These are phyloP conservation scores for Skeletonema costatum DNA, from an alignment of 108 stramenopile species.

Conservation along the genomic window DNA sequence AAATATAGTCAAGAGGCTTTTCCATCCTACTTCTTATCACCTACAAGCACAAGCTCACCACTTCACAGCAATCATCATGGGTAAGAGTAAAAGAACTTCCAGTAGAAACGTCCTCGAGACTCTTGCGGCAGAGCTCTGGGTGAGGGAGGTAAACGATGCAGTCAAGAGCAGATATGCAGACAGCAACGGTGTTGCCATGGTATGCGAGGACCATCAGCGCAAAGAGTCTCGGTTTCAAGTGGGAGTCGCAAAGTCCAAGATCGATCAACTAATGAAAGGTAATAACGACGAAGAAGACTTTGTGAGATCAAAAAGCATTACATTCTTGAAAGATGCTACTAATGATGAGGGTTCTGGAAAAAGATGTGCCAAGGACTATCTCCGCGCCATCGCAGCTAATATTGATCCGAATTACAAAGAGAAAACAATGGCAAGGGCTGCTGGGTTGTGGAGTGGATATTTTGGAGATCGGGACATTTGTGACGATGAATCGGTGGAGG, in stretches of 20 bases:
- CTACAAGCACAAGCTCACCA: not conserved
- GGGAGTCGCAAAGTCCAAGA: not conserved
- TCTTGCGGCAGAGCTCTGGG: not conserved
- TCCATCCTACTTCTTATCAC: not conserved
- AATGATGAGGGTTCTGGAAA: not conserved
- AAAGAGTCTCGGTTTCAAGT: not conserved
- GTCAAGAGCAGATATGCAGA: not conserved
- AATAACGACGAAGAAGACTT: not conserved
- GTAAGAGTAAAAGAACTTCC: not conserved
- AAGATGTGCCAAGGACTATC: not conserved
- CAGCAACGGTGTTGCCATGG: not conserved
- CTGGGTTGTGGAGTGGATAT: not conserved
- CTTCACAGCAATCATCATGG: not conserved
- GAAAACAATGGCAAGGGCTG: not conserved
- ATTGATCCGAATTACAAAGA: slow-evolving; percentile 1
- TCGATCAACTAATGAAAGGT: not conserved
- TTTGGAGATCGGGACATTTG: not conserved
- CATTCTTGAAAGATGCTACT: not conserved
- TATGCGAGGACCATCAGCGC: not conserved
- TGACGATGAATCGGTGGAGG: not conserved
- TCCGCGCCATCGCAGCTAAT: not conserved
- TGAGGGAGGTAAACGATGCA: not conserved
- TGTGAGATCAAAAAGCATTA: not conserved
- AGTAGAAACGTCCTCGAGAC: not conserved
- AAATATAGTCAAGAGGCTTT: too few relatives aligned